Evolutionary conservation across 305 asterid species (phyloP).

Genomic region (Fraxinus angustifolia): DNA sequence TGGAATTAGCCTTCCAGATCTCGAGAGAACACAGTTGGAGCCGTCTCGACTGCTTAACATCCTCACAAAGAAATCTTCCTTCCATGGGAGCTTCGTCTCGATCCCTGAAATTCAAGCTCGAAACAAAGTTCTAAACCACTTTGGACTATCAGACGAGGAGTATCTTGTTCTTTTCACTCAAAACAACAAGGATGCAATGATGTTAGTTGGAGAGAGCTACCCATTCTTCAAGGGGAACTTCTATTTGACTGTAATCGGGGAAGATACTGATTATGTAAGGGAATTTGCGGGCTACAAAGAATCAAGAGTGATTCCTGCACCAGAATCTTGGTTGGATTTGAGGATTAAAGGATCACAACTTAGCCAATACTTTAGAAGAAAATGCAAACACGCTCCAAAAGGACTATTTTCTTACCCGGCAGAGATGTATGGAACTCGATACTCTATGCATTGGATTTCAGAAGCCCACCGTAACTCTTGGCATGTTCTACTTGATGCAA

Average conservation of each 20-base stretch:
- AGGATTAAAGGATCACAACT: constrained; percentile 74
- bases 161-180: constrained; percentile 66
- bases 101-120: constrained; percentile 77
- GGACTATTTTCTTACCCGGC: constrained; percentile 62
- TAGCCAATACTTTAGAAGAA: constrained; percentile 67
- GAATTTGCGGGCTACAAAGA: constrained; percentile 63
- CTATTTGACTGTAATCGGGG: constrained; percentile 47
- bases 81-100: constrained; percentile 56
- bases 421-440: constrained; percentile 42
- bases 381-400: constrained; percentile 56
- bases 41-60: constrained; percentile 61
- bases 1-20: constrained; percentile 51
- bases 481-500: constrained; percentile 70
- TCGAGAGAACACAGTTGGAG: constrained; percentile 56
- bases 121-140: constrained; percentile 59
- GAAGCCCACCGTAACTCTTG: constrained; percentile 75
- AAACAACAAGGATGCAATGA: constrained; percentile 65
- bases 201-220: constrained; percentile 76
- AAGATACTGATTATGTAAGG: constrained; percentile 49
- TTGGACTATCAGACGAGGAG: constrained; percentile 65
- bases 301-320: constrained; percentile 58
- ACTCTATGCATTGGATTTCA: constrained; percentile 74
- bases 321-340: constrained; percentile 71
- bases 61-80: constrained; percentile 61
- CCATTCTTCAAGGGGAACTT: constrained; percentile 64